These are phyloP conservation scores for Emericellopsis terricola DNA, from an alignment of 495 filamentous ascomycete species.

Conservation along the genomic window DNA sequence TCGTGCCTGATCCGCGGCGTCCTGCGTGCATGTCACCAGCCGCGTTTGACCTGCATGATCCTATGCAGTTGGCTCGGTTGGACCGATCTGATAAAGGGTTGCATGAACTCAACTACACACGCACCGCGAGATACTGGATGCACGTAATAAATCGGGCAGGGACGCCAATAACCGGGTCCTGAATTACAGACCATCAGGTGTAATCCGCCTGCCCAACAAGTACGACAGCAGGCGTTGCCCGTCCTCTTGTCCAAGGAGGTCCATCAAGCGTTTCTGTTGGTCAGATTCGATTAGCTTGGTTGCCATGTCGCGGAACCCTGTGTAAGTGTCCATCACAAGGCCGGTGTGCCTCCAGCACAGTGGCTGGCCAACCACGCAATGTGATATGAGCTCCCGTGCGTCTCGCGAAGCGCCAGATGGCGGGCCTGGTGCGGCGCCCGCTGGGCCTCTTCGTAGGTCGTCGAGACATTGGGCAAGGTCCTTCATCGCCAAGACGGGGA, in stretches of 20 bases:
- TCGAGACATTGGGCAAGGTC: conserved; percentile 11
- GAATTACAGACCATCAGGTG: too few relatives aligned
- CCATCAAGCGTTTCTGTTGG: conserved; percentile 15
- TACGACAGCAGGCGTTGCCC: conserved; percentile 21
- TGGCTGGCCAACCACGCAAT: conserved; percentile 1
- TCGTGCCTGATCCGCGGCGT: too few relatives aligned
- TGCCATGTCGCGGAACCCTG: conserved; percentile 27
- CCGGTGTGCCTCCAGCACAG: conserved; percentile 7
- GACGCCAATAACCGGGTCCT: too few relatives aligned
- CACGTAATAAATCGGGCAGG: too few relatives aligned
- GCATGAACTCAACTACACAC: too few relatives aligned
- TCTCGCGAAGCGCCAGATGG: neutral
- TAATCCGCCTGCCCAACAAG: conserved; percentile 23
- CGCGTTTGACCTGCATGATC: too few relatives aligned
- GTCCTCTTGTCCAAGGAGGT: conserved; percentile 15
- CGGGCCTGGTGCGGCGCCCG: conserved; percentile 2
- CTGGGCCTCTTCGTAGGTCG: conserved; percentile 12
- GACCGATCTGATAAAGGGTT: too few relatives aligned
- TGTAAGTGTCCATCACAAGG: conserved; percentile 30
- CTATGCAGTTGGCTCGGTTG: too few relatives aligned
- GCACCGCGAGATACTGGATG: too few relatives aligned
- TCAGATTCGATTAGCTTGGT: conserved; percentile 13
- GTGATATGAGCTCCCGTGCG: neutral
- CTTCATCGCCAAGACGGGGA: conserved; percentile 13
- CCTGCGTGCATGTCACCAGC: too few relatives aligned